Percentiles rank a stretch among this genome's conserved stretches.
phyloP scores from a whole-genome alignment of 441 rosid species.

The Pelargonium cotyledonis region DNA sequence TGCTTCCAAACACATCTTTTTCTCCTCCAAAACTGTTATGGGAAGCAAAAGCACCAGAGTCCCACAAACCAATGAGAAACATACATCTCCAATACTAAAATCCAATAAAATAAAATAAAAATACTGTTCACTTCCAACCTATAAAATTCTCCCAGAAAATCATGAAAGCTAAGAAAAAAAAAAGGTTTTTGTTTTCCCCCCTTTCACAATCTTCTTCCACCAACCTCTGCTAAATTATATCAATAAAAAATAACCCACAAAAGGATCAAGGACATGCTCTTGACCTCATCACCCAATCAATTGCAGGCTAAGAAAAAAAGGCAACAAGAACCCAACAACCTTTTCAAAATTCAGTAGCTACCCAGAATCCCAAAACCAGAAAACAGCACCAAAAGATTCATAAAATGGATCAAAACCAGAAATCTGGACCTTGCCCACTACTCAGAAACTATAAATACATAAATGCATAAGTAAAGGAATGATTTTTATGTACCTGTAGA shows the following conservation, averaged over 20 bases:
- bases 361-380: not conserved
- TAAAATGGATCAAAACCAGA: not conserved
- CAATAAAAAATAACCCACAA: not conserved
- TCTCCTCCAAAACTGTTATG: constrained; percentile 20
- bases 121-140: not conserved
- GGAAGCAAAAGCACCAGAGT: constrained; percentile 43
- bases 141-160: not conserved
- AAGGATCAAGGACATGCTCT: not conserved
- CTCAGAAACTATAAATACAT: not conserved
- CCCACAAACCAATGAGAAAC: constrained; percentile 20
- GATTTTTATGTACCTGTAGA: constrained; percentile 7
- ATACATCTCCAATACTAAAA: constrained; percentile 7
- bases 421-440: not conserved
- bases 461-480: not conserved
- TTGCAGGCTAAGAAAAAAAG: not conserved
- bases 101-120: not conserved
- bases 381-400: not conserved
- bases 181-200: not conserved
- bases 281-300: not conserved
- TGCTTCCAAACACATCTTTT: constrained; percentile 9
- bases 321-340: not conserved
- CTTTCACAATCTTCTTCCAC: not conserved
- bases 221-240: not conserved
- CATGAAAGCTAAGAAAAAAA: not conserved
- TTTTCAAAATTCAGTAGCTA: not conserved